A percentile compares a stretch with the other conserved stretches of the same genome.
phyloP scores from a whole-genome alignment of 306 rosid genomes.

The Gastrolobium villosum region DNA sequence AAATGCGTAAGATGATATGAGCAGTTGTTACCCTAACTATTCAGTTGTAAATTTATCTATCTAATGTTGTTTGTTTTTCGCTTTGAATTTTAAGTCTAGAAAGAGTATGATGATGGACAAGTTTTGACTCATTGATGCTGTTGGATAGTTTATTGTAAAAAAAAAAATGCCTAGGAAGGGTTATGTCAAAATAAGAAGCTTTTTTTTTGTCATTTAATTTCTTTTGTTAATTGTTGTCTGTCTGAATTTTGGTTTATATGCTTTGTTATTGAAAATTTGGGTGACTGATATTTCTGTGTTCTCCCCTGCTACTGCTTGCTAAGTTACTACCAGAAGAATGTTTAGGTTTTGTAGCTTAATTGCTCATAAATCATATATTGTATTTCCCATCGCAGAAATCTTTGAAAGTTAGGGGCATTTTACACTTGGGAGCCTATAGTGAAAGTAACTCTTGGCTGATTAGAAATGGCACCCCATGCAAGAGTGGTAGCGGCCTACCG shows the following conservation, averaged over 20 bases:
- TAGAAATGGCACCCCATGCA: constrained; percentile 73
- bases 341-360: constrained; percentile 7
- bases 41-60: neutral
- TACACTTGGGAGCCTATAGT: constrained; percentile 44
- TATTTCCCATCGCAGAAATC: constrained; percentile 34
- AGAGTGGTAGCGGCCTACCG: constrained; percentile 61
- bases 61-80: neutral
- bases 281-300: neutral
- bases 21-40: constrained; percentile 4
- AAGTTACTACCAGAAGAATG: neutral
- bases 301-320: too few species aligned
- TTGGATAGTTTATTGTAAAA: neutral
- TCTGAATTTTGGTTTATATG: neutral
- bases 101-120: too few species aligned
- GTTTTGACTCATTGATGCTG: too few species aligned
- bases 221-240: neutral
- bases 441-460: constrained; percentile 43
- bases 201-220: neutral
- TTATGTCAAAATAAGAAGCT: neutral
- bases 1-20: neutral
- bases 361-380: constrained; percentile 31
- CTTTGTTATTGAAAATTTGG: neutral
- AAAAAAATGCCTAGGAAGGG: too few species aligned
- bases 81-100: constrained; percentile 1
- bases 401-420: constrained; percentile 40